Percentiles rank a stretch among this genome's conserved stretches.
phyloP scores from a whole-genome alignment of 495 filamentous ascomycete genomes.

The Barbatosphaeria neglecta region DNA sequence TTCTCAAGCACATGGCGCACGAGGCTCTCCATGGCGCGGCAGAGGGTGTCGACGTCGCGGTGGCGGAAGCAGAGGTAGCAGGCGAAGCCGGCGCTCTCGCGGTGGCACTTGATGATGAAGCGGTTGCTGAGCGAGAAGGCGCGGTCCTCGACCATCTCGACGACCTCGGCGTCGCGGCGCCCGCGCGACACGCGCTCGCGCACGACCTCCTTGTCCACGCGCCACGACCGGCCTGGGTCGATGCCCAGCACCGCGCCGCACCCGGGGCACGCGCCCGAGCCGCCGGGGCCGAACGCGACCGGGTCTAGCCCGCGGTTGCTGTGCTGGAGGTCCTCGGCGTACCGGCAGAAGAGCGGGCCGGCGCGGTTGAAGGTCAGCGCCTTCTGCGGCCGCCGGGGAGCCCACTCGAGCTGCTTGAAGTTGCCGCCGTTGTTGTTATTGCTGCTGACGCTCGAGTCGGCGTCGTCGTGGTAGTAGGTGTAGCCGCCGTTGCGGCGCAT shows the following conservation, averaged over 20 bases:
- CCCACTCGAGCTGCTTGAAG: neutral
- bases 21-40: constrained; percentile 10
- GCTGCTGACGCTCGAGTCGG: too few species aligned
- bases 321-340: constrained; percentile 14
- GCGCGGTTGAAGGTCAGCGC: constrained; percentile 1
- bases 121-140: constrained; percentile 16
- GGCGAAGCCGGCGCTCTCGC: constrained; percentile 14
- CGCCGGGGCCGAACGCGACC: neutral
- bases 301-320: constrained; percentile 1
- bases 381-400: neutral
- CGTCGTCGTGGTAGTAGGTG: neutral
- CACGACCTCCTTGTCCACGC: constrained; percentile 17
- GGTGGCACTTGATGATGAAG: constrained; percentile 25
- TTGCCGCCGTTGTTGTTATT: too few species aligned
- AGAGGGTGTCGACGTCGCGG: constrained; percentile 18
- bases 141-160: constrained; percentile 9
- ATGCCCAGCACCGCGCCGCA: constrained; percentile 7
- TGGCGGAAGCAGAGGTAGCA: constrained; percentile 16
- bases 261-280: constrained; percentile 6
- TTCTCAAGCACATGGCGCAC: constrained; percentile 17
- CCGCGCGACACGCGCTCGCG: neutral
- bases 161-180: constrained; percentile 1
- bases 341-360: constrained; percentile 17
- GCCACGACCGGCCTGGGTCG: constrained; percentile 9
- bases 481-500: constrained; percentile 1